Evolutionary conservation across 192 early-diverging fungal species (phyloP).

Genomic region (Gigaspora rosea): DNA sequence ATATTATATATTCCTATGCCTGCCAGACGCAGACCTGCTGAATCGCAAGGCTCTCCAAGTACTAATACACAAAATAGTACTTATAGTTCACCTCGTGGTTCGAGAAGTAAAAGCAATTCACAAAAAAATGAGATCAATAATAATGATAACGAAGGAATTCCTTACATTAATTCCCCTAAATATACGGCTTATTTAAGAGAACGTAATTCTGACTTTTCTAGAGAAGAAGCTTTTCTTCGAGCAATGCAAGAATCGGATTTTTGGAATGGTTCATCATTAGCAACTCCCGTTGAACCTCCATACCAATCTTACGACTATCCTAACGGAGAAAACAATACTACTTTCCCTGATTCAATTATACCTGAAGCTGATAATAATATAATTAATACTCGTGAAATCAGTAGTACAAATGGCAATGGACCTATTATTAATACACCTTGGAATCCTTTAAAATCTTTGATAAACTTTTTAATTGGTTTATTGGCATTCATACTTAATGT

Average conservation of each 20-base stretch:
- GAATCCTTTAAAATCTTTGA: neutral
- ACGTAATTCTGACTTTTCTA: neutral
- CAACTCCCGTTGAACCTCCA: no score
- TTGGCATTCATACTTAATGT: neutral
- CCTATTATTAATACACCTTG: neutral
- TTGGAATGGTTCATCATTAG: no score
- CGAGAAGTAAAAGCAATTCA: no score
- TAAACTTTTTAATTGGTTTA: neutral
- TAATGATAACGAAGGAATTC: neutral
- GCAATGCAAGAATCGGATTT: neutral
- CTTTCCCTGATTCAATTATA: neutral
- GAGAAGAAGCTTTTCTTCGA: slow-evolving; percentile 5
- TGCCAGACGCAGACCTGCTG: no score
- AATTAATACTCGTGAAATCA: neutral
- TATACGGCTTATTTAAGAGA: slow-evolving; percentile 19
- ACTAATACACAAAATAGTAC: no score
- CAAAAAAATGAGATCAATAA: neutral
- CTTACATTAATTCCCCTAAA: neutral
- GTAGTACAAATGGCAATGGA: neutral
- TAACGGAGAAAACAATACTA: neutral
- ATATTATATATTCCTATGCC: no score
- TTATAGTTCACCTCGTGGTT: no score
- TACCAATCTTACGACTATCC: neutral
- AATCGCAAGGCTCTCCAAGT: no score
- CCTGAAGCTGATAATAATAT: neutral